Evolutionary conservation across 139 green algal species (phyloP).

Genomic region (Chlamydomonas urium): DNA sequence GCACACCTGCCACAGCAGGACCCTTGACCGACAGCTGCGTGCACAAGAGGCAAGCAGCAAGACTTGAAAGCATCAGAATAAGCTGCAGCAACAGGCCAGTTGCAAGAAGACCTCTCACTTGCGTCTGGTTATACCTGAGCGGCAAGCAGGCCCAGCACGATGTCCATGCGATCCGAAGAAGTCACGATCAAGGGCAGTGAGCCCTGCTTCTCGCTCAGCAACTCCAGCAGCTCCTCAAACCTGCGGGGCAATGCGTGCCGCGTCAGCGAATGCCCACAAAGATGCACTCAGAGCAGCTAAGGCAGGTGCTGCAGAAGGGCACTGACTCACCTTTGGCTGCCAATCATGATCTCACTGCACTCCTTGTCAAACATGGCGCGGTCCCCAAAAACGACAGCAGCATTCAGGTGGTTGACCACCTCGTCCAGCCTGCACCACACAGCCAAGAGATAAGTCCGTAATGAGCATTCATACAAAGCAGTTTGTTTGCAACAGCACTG

Average conservation of each 20-base stretch:
- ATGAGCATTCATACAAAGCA: too few relatives aligned
- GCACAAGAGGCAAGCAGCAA: too few relatives aligned
- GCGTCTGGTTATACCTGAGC: conserved; percentile 39
- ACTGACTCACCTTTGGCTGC: not conserved
- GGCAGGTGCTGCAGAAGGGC: too few relatives aligned
- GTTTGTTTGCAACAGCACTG: too few relatives aligned
- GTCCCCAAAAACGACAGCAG: not conserved
- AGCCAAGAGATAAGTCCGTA: too few relatives aligned
- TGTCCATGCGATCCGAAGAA: conserved; percentile 46
- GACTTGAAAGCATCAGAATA: too few relatives aligned
- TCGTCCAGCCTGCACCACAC: conserved; percentile 2
- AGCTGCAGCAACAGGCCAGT: too few relatives aligned
- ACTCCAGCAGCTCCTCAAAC: conserved; percentile 50
- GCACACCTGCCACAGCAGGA: conserved; percentile 54
- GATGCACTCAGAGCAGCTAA: too few relatives aligned
- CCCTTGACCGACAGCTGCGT: conserved; percentile 20
- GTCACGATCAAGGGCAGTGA: conserved; percentile 45
- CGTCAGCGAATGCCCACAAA: conserved; percentile 41
- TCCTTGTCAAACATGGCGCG: not conserved
- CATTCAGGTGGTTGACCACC: not conserved
- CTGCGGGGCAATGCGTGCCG: conserved; percentile 29
- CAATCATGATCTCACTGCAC: not conserved
- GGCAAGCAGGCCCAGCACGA: conserved; percentile 56
- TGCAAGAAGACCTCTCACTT: not conserved
- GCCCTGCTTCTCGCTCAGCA: conserved; percentile 12